Conservation (phyloP, 1,284 basidiomycete genomes). For the Pyrrhoderma noxium region DNA sequence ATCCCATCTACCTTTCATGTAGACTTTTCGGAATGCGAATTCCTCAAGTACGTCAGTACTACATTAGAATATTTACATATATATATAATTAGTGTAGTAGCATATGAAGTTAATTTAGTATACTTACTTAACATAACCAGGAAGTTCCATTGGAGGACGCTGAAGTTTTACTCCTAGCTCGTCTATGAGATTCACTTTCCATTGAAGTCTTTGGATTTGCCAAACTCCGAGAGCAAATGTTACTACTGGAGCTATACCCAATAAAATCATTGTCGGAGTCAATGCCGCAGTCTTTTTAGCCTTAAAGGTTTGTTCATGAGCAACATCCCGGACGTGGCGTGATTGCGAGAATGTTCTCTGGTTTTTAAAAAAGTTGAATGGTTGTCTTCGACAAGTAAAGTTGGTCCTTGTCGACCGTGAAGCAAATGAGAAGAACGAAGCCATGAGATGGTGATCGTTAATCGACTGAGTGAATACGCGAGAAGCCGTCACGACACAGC, state of each 20-base stretch:
- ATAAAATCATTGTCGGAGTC: constrained; percentile 68
- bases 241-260: constrained; percentile 85
- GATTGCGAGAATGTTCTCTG: constrained; percentile 8
- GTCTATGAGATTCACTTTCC: constrained; percentile 93
- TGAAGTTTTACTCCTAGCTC: constrained; percentile 90
- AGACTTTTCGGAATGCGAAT: constrained; percentile 81
- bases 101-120: background rate
- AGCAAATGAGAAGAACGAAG: constrained; percentile 7
- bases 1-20: constrained; percentile 72
- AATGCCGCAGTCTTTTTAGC: constrained; percentile 51
- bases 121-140: constrained; percentile 81
- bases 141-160: constrained; percentile 73
- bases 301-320: constrained; percentile 33
- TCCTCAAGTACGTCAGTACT: constrained; percentile 72
- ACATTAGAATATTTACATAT: constrained; percentile 17
- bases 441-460: background rate
- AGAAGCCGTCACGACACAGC: background rate
- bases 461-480: background rate
- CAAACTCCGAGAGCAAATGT: constrained; percentile 91
- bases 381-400: background rate
- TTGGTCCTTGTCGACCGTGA: background rate
- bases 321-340: constrained; percentile 2
- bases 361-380: background rate
- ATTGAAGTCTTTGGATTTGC: constrained; percentile 88
- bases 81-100: background rate